A percentile compares a stretch with the other conserved stretches of the same genome.
Conservation (phyloP, 495 filamentous ascomycete species). For the Penicillium longicatenatum region DNA sequence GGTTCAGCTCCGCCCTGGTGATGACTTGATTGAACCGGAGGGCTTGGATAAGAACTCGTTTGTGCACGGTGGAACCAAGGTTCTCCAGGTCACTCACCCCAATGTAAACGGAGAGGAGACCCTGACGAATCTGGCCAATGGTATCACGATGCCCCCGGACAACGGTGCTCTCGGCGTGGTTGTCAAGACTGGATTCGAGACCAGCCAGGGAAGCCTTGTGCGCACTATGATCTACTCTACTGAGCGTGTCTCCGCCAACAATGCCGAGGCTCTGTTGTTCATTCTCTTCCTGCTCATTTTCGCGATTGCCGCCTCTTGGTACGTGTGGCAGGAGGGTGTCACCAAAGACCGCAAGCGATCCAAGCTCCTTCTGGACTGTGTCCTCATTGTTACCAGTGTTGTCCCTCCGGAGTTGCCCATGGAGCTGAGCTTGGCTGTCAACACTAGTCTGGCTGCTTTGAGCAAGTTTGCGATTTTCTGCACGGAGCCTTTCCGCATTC, state of each 20-base stretch:
- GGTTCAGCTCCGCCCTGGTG: slow-evolving; percentile 82
- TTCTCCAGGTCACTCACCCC: slow-evolving; percentile 88
- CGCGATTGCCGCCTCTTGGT: slow-evolving; percentile 98
- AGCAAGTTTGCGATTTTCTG: slow-evolving; percentile 97
- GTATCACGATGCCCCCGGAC: slow-evolving; percentile 78
- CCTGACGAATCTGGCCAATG: slow-evolving; percentile 63
- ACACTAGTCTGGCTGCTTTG: slow-evolving; percentile 94
- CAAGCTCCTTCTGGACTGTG: slow-evolving; percentile 94
- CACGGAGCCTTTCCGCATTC: slow-evolving; percentile 99
- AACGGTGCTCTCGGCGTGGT: slow-evolving; percentile 93
- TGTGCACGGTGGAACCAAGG: slow-evolving; percentile 95
- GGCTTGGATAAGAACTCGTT: slow-evolving; percentile 95
- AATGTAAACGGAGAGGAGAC: slow-evolving; percentile 68
- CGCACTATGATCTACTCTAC: slow-evolving; percentile 99
- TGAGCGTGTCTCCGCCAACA: slow-evolving; percentile 96
- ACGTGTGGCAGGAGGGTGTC: slow-evolving; percentile 98
- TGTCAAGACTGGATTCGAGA: slow-evolving; percentile 98
- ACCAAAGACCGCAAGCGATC: slow-evolving; percentile 90
- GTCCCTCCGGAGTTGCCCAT: slow-evolving; percentile 97
- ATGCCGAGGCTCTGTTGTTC: slow-evolving; percentile 90
- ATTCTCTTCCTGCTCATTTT: slow-evolving; percentile 97
- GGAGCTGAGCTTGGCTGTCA: slow-evolving; percentile 96
- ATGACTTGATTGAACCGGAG: slow-evolving; percentile 85
- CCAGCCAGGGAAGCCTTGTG: slow-evolving; percentile 94
- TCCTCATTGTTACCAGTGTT: slow-evolving; percentile 96